Evolutionary conservation across 257 asterid species (phyloP).

Genomic region (Solanum etuberosum): DNA sequence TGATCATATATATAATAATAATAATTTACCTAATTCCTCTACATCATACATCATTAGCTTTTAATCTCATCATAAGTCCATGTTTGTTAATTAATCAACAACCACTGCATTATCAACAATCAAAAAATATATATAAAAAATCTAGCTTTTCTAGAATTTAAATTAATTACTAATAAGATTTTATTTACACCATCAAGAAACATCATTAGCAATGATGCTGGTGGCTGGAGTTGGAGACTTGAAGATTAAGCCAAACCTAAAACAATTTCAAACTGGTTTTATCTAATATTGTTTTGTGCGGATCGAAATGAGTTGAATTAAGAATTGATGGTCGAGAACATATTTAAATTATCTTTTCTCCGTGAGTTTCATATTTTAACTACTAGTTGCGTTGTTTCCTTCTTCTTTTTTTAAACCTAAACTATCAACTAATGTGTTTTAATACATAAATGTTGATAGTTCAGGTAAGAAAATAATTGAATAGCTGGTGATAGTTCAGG

Average conservation of each 20-base stretch:
- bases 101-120: neutral
- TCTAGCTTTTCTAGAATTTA: neutral
- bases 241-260: neutral
- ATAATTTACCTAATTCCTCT: neutral
- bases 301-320: neutral
- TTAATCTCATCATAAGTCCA: neutral
- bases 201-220: neutral
- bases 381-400: neutral
- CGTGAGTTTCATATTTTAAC: fast-evolving
- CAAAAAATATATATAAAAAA: neutral
- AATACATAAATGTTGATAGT: neutral
- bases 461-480: neutral
- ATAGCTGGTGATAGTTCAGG: no score
- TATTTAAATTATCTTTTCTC: neutral
- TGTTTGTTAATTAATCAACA: neutral
- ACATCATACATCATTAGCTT: neutral
- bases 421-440: neutral
- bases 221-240: neutral
- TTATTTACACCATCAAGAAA: neutral
- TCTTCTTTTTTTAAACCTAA: no score
- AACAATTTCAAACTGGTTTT: neutral
- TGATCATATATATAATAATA: neutral
- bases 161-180: neutral
- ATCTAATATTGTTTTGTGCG: neutral
- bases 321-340: neutral